phyloP scores from a whole-genome alignment of 2,329 filamentous ascomycete species.

The Fusarium concolor region DNA sequence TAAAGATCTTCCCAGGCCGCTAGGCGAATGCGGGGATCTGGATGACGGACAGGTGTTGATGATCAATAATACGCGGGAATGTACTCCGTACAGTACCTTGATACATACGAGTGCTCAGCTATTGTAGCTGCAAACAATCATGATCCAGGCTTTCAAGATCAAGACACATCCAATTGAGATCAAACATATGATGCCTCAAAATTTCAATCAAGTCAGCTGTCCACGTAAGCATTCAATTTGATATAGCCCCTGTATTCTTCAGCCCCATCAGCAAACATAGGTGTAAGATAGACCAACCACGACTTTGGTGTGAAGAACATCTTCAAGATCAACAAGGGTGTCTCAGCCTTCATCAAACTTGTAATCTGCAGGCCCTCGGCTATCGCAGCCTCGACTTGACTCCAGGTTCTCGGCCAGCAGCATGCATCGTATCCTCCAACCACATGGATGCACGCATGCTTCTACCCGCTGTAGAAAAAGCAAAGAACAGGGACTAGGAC shows the following conservation, averaged over 20 bases:
- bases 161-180: not conserved
- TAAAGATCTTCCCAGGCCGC: conserved; percentile 27
- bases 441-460: conserved; percentile 13
- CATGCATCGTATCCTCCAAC: conserved; percentile 26
- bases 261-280: conserved; percentile 1
- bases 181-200: not conserved
- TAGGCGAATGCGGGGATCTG: conserved; percentile 22
- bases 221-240: not conserved
- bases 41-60: conserved; percentile 9
- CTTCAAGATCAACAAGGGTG: conserved; percentile 41
- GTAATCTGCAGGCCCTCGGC: conserved; percentile 33
- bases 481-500: conserved; percentile 10
- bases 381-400: conserved; percentile 42
- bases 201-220: not conserved
- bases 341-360: conserved; percentile 28
- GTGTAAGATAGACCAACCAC: conserved; percentile 35
- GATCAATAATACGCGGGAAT: not conserved
- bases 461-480: conserved; percentile 27
- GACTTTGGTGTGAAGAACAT: conserved; percentile 42
- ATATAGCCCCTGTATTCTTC: not conserved
- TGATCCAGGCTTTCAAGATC: not conserved
- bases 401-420: conserved; percentile 31
- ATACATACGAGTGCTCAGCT: conserved; percentile 15
- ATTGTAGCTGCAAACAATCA: not conserved
- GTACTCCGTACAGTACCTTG: not conserved